Evolutionary conservation across 768 basidiomycete genomes (phyloP).

Genomic region (Holtermanniella nyarrowii): DNA sequence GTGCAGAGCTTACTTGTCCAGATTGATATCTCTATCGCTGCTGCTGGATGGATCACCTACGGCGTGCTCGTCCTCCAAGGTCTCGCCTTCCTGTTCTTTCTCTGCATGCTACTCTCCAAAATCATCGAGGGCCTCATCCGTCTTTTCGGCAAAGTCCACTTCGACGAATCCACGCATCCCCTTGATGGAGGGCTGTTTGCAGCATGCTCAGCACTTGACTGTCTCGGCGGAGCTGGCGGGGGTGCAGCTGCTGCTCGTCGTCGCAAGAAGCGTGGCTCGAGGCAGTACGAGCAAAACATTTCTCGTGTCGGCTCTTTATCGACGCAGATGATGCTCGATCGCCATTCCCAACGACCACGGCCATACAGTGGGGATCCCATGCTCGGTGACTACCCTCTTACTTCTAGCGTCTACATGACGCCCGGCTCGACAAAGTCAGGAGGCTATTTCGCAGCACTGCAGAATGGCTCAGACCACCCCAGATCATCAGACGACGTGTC

Average conservation of each 20-base stretch:
- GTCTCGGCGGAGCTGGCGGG: conserved; percentile 55
- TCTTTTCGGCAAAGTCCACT: conserved; percentile 63
- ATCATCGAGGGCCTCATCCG: conserved; percentile 72
- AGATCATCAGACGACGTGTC: neutral
- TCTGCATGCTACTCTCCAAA: conserved; percentile 74
- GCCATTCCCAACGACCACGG: conserved; percentile 24
- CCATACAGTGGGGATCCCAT: conserved; percentile 1
- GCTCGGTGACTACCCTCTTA: neutral
- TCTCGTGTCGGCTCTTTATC: conserved; percentile 31
- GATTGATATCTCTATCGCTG: conserved; percentile 72
- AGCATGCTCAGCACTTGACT: conserved; percentile 65
- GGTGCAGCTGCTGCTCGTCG: conserved; percentile 39
- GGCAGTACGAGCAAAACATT: conserved; percentile 31
- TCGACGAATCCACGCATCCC: conserved; percentile 68
- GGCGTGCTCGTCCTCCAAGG: conserved; percentile 71
- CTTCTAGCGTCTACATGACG: neutral
- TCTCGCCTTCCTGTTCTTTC: conserved; percentile 72
- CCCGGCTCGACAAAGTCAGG: neutral
- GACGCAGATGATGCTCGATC: conserved; percentile 40
- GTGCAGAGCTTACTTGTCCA: conserved; percentile 38
- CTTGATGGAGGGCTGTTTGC: conserved; percentile 68
- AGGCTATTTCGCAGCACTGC: conserved; percentile 12
- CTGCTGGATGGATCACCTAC: conserved; percentile 88
- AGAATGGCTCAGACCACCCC: neutral
- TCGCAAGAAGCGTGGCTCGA: conserved; percentile 24